phyloP scores from a whole-genome alignment of 2,329 filamentous ascomycete genomes.

The Ramularia collo-cygni region DNA sequence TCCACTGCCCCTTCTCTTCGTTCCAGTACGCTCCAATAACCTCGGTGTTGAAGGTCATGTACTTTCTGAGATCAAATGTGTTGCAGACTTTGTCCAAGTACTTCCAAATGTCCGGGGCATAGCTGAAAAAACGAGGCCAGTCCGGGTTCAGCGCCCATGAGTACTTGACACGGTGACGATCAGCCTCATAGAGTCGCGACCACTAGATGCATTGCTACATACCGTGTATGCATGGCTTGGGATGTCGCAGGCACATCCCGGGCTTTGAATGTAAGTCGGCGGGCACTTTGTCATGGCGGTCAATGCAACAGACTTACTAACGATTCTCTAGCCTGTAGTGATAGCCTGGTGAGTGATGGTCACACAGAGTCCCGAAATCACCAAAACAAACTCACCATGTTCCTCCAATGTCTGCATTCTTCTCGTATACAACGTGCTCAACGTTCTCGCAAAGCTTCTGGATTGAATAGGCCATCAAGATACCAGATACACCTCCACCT shows the following conservation, averaged over 20 bases:
- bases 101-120: constrained; percentile 41
- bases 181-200: no score
- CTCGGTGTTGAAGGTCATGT: constrained; percentile 47
- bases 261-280: constrained; percentile 9
- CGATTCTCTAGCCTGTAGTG: constrained; percentile 43
- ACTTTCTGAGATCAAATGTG: constrained; percentile 44
- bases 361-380: background rate
- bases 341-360: constrained; percentile 23
- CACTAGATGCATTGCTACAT: background rate
- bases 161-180: background rate
- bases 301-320: constrained; percentile 22
- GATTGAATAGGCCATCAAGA: constrained; percentile 43
- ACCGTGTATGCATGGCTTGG: constrained; percentile 29
- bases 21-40: constrained; percentile 44
- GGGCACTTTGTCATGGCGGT: constrained; percentile 3
- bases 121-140: constrained; percentile 43
- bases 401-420: constrained; percentile 39
- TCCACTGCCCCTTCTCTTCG: constrained; percentile 44
- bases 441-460: constrained; percentile 40
- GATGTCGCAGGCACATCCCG: constrained; percentile 39
- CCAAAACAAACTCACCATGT: constrained; percentile 27
- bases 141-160: constrained; percentile 32
- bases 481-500: constrained; percentile 43
- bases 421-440: constrained; percentile 44
- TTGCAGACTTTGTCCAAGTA: constrained; percentile 46